phyloP scores from a whole-genome alignment of 495 filamentous ascomycete genomes.

The Aspergillus heteromorphus region DNA sequence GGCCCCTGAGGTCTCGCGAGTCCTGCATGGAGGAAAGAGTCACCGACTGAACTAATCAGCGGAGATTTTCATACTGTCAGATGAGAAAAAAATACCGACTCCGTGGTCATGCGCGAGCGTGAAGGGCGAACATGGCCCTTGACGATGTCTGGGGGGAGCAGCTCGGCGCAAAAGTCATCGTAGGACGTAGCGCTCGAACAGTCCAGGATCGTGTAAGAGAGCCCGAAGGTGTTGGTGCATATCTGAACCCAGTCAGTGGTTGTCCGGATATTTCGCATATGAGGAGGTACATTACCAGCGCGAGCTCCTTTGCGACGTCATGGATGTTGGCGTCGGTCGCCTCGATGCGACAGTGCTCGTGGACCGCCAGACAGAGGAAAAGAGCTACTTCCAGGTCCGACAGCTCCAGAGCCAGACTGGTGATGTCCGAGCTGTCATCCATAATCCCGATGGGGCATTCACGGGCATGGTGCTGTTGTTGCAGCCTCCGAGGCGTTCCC shows the following conservation, averaged over 20 bases:
- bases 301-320: slow-evolving; percentile 64
- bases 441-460: slow-evolving; percentile 30
- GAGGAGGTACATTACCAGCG: slow-evolving; percentile 50
- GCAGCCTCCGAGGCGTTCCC: background rate
- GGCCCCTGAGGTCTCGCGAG: background rate
- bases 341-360: slow-evolving; percentile 84
- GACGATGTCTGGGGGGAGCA: slow-evolving; percentile 44
- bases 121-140: slow-evolving; percentile 7
- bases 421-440: slow-evolving; percentile 47
- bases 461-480: background rate
- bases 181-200: slow-evolving; percentile 68
- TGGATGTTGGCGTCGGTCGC: slow-evolving; percentile 57
- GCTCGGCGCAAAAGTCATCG: slow-evolving; percentile 69
- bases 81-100: background rate
- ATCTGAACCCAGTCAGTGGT: slow-evolving; percentile 40
- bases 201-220: slow-evolving; percentile 60
- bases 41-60: slow-evolving; percentile 3
- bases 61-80: background rate
- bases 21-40: background rate
- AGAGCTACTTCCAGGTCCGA: slow-evolving; percentile 86
- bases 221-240: slow-evolving; percentile 63
- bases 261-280: background rate
- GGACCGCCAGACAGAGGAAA: slow-evolving; percentile 69
- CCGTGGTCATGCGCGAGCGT: slow-evolving; percentile 5
- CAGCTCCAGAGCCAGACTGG: slow-evolving; percentile 62